Evolutionary conservation across 257 asterid species (phyloP).

Genomic region (Solanum lignicaule): DNA sequence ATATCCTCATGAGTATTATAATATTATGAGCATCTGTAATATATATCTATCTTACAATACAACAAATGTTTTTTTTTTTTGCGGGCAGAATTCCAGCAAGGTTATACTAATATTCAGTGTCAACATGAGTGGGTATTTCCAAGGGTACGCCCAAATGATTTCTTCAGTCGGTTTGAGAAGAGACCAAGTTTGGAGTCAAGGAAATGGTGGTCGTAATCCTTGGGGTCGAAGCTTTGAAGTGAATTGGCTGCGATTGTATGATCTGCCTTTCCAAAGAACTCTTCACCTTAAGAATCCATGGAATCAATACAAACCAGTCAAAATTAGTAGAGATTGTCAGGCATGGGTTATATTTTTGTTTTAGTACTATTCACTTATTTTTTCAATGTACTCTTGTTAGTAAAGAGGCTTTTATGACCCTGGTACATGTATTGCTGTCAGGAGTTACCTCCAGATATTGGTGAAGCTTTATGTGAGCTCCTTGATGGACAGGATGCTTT

Average conservation of each 20-base stretch:
- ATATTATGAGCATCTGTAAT: not conserved
- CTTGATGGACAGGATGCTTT: conserved; percentile 55
- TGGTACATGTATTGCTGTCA: conserved; percentile 24
- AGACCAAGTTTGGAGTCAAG: conserved; percentile 79
- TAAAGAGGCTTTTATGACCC: conserved; percentile 11
- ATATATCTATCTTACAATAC: not conserved
- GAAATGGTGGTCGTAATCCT: conserved; percentile 59
- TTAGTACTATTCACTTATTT: not conserved
- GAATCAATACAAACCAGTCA: conserved; percentile 85
- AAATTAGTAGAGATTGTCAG: conserved; percentile 98
- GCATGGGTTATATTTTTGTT: conserved; percentile 17
- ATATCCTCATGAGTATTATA: not conserved
- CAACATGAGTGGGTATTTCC: conserved; percentile 96
- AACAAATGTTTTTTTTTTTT: not conserved
- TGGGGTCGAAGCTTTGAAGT: conserved; percentile 93
- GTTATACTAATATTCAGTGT: conserved; percentile 95
- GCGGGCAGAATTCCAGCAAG: conserved; percentile 76
- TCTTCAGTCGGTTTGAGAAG: conserved; percentile 83
- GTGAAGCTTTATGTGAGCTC: conserved; percentile 91
- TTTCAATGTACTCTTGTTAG: not conserved
- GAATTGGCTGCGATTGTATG: conserved; percentile 69
- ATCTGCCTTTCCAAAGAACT: conserved; percentile 80
- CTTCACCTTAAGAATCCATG: conserved; percentile 91
- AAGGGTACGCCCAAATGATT: conserved; percentile 97
- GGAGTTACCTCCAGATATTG: conserved; percentile 90